These are phyloP conservation scores for Nannizziopsis arthrosporioides DNA, from an alignment of 2,329 filamentous ascomycete species.

Conservation along the genomic window DNA sequence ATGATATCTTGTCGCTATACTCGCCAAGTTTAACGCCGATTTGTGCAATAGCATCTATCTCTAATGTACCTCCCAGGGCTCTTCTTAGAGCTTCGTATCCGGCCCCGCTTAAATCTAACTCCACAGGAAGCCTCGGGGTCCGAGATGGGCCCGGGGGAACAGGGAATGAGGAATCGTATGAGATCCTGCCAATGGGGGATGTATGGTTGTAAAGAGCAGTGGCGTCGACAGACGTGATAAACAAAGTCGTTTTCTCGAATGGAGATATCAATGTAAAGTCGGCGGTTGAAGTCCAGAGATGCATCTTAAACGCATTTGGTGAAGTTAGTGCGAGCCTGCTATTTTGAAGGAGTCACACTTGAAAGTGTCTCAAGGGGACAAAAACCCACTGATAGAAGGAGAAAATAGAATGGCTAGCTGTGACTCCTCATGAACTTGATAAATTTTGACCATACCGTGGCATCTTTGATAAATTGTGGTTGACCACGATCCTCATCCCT, in stretches of 20 bases:
- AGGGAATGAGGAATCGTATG: conserved; percentile 61
- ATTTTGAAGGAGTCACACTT: neutral
- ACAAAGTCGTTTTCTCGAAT: conserved; percentile 58
- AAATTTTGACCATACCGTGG: conserved; percentile 43
- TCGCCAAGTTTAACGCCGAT: conserved; percentile 63
- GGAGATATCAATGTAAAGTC: conserved; percentile 75
- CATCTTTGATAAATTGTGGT: conserved; percentile 67
- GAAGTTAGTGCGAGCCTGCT: neutral
- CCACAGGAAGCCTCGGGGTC: conserved; percentile 68
- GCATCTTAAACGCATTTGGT: conserved; percentile 40
- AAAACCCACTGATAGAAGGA: neutral
- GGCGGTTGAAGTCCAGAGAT: conserved; percentile 75
- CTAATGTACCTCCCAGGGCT: conserved; percentile 68
- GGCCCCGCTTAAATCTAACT: conserved; percentile 63
- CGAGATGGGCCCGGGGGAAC: conserved; percentile 62
- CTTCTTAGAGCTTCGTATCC: conserved; percentile 72
- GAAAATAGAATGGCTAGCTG: neutral
- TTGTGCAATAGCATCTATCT: conserved; percentile 64
- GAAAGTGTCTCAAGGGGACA: neutral
- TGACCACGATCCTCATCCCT: conserved; percentile 34
- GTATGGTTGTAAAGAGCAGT: conserved; percentile 75
- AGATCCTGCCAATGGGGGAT: conserved; percentile 63
- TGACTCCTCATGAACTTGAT: conserved; percentile 1
- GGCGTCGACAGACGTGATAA: conserved; percentile 68
- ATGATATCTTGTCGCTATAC: conserved; percentile 64